Evolutionary conservation across 768 basidiomycete genomes (phyloP).

Genomic region (Tulasnella sp.): DNA sequence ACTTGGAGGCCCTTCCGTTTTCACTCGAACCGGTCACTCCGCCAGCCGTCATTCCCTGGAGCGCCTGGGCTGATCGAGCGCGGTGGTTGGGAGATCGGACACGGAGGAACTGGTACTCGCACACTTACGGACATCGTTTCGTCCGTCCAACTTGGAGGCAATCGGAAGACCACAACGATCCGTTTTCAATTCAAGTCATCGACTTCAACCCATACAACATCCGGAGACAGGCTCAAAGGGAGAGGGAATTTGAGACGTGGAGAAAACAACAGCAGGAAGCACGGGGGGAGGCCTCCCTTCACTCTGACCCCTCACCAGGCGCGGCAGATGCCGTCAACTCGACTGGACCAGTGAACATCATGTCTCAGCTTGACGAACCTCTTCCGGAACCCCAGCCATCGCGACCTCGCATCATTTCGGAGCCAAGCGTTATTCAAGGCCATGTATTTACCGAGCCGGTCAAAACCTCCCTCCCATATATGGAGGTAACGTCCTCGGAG

Average conservation of each 20-base stretch:
- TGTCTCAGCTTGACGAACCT: neutral
- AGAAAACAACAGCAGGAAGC: neutral
- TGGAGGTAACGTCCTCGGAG: conserved; percentile 9
- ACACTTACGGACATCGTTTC: conserved; percentile 24
- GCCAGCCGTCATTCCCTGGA: neutral
- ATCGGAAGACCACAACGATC: conserved; percentile 10
- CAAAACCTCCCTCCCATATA: conserved; percentile 21
- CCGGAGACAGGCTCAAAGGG: neutral
- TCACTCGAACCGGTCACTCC: neutral
- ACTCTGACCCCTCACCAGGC: too few species aligned
- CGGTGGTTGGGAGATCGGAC: conserved; percentile 21
- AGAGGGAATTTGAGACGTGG: neutral
- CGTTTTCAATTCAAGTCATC: conserved; percentile 19
- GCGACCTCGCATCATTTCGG: neutral
- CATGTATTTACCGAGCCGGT: conserved; percentile 15
- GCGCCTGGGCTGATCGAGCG: conserved; percentile 15
- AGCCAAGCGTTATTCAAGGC: conserved; percentile 11
- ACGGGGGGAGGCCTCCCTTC: neutral
- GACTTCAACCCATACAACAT: conserved; percentile 23
- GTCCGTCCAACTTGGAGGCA: conserved; percentile 11
- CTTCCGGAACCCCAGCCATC: neutral
- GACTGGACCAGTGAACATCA: neutral
- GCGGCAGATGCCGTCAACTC: neutral
- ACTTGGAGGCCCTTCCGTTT: neutral
- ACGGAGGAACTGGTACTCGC: conserved; percentile 25